These are phyloP conservation scores for Nematocida sp. DNA, from an alignment of 371 early-diverging fungal genomes.

Conservation along the genomic window DNA sequence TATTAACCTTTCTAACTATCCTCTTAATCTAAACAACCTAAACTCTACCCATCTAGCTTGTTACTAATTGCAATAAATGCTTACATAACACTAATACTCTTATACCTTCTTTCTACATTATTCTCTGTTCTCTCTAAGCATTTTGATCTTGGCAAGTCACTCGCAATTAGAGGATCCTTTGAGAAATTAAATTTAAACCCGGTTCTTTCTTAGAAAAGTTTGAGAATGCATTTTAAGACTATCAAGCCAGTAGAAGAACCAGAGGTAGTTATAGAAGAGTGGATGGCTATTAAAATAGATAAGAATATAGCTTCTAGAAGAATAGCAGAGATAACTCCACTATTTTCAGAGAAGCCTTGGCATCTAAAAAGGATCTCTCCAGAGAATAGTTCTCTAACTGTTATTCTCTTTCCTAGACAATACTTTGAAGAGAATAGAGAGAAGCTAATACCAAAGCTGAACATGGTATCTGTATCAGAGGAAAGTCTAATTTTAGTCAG, in stretches of 20 bases:
- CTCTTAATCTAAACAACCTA: too few species aligned
- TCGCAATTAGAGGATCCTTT: background rate
- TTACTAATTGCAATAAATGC: too few species aligned
- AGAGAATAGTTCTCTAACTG: background rate
- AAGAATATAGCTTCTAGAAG: background rate
- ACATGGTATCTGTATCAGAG: background rate
- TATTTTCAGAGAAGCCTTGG: conserved; percentile 24
- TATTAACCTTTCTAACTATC: too few species aligned
- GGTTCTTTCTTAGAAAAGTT: background rate
- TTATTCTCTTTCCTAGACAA: conserved; percentile 9
- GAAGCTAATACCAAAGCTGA: background rate
- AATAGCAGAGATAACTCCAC: background rate
- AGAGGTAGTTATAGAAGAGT: background rate
- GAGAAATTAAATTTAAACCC: background rate
- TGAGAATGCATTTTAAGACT: too few species aligned
- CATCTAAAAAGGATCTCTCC: conserved; percentile 24
- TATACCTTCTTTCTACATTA: too few species aligned
- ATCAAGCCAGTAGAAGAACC: background rate
- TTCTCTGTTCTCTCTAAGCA: too few species aligned
- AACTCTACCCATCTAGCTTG: too few species aligned
- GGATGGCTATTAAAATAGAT: background rate
- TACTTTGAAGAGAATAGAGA: background rate
- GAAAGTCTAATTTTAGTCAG: background rate
- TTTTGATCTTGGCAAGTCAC: too few species aligned
- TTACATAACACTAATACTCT: too few species aligned